Conservation (phyloP, 495 filamentous ascomycete genomes). For the Podospora fimiseda region DNA sequence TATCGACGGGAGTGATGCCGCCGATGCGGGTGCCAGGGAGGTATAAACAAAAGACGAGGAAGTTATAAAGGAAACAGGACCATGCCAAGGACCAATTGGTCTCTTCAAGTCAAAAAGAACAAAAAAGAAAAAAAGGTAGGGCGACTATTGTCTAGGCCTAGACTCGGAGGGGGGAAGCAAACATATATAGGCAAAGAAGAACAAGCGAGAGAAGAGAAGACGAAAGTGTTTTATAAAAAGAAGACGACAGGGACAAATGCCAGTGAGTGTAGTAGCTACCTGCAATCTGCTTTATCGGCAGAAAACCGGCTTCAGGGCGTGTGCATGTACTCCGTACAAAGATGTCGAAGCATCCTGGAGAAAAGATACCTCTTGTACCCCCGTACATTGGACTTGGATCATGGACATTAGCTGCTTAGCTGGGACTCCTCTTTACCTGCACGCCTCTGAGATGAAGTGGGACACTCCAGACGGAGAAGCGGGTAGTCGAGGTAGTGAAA, state of each 20-base stretch:
- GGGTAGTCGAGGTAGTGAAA: constrained; percentile 10
- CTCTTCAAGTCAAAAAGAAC: constrained; percentile 28
- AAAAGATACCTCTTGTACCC: constrained; percentile 9
- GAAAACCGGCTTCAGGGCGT: constrained; percentile 7
- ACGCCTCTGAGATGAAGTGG: constrained; percentile 18
- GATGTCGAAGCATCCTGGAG: constrained; percentile 10
- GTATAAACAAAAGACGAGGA: constrained; percentile 20
- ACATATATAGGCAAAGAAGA: constrained; percentile 38
- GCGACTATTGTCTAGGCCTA: constrained; percentile 31
- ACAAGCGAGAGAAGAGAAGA: constrained; percentile 12
- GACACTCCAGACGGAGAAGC: constrained; percentile 11
- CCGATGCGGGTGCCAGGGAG: constrained; percentile 10
- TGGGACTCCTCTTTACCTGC: constrained; percentile 13
- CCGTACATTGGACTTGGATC: constrained; percentile 5
- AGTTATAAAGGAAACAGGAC: constrained; percentile 36
- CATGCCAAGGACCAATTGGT: constrained; percentile 33
- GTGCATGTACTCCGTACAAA: constrained; percentile 14
- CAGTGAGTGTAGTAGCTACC: constrained; percentile 8
- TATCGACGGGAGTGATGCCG: constrained; percentile 15
- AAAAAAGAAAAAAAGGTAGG: constrained; percentile 30
- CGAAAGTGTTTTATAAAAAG: constrained; percentile 3
- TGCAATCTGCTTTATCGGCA: constrained; percentile 13
- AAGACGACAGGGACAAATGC: constrained; percentile 1
- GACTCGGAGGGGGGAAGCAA: constrained; percentile 36
- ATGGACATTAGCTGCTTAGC: constrained; percentile 6